These are phyloP conservation scores for Pythium brassicae DNA, from an alignment of 352 stramenopile genomes.

Conservation along the genomic window DNA sequence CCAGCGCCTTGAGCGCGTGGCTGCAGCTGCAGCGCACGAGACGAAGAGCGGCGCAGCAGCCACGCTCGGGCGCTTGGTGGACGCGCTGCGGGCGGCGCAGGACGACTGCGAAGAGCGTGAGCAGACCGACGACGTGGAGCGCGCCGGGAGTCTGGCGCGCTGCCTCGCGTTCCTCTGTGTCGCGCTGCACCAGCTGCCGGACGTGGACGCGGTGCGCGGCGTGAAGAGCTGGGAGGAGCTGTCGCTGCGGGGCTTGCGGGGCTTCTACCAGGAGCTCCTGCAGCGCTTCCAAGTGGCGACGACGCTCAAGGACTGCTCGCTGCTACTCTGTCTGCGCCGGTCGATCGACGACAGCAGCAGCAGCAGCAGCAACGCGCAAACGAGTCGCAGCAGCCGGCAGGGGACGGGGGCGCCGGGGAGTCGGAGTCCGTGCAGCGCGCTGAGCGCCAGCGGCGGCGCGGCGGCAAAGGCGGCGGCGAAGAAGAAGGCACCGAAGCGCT, in stretches of 20 bases:
- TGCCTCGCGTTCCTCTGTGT: conserved; percentile 50
- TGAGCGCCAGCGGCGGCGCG: not conserved
- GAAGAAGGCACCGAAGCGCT: conserved; percentile 19
- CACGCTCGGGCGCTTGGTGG: conserved; percentile 25
- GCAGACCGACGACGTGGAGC: conserved; percentile 32
- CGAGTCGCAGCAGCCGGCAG: conserved; percentile 1
- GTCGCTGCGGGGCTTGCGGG: conserved; percentile 32
- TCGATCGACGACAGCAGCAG: conserved; percentile 23
- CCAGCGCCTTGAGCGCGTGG: conserved; percentile 23
- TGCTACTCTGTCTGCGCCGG: conserved; percentile 67
- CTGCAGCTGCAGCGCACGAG: not conserved
- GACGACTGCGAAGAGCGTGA: conserved; percentile 5
- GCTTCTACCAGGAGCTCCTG: conserved; percentile 55
- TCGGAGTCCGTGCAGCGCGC: conserved; percentile 12
- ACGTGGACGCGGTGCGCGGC: conserved; percentile 23
- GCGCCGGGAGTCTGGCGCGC: conserved; percentile 38
- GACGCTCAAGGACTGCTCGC: conserved; percentile 82
- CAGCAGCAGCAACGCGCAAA: too few relatives aligned
- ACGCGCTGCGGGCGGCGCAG: conserved; percentile 10
- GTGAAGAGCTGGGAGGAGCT: conserved; percentile 35
- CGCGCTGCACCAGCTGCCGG: conserved; percentile 35
- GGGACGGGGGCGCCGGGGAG: not conserved
- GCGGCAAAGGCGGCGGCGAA: not conserved
- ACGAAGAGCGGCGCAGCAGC: conserved; percentile 3
- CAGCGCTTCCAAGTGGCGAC: conserved; percentile 80